Conservation (phyloP, 2,329 filamentous ascomycete species). For the Verruconis gallopava region DNA sequence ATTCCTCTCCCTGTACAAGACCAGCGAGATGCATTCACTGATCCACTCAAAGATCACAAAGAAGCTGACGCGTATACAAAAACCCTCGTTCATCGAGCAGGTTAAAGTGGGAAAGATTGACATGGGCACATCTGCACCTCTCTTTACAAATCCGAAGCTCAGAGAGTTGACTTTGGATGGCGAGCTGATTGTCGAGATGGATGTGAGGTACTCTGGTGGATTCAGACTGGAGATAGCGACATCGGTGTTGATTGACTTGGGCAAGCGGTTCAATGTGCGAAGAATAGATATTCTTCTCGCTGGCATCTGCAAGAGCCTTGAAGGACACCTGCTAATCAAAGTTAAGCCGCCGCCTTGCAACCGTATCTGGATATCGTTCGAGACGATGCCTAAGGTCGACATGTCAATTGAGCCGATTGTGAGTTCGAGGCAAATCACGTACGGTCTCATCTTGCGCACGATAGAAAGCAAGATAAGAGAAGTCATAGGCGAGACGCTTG, state of each 20-base stretch:
- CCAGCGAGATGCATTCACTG: conserved; percentile 63
- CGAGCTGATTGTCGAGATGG: conserved; percentile 74
- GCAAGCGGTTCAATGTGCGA: conserved; percentile 73
- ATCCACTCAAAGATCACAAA: conserved; percentile 82
- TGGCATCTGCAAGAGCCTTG: conserved; percentile 69
- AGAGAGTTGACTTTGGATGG: conserved; percentile 86
- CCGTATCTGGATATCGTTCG: conserved; percentile 89
- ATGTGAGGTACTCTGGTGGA: conserved; percentile 79
- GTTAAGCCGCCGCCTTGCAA: conserved; percentile 95
- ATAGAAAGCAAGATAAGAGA: conserved; percentile 94
- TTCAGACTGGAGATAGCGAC: conserved; percentile 83
- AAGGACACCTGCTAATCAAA: conserved; percentile 72
- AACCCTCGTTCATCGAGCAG: conserved; percentile 76
- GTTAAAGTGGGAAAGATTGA: conserved; percentile 74
- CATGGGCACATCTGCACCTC: conserved; percentile 74
- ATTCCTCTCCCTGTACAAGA: conserved; percentile 81
- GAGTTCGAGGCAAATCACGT: conserved; percentile 89
- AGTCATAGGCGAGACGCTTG: conserved; percentile 81
- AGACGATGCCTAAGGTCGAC: conserved; percentile 85
- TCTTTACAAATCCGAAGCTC: conserved; percentile 76
- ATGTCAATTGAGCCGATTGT: conserved; percentile 93
- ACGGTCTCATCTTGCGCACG: conserved; percentile 77
- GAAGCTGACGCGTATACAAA: conserved; percentile 89
- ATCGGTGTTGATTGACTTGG: conserved; percentile 85
- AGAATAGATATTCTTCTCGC: conserved; percentile 85